phyloP scores from a whole-genome alignment of 1,139 yeast species.

The Ashbya aceris region DNA sequence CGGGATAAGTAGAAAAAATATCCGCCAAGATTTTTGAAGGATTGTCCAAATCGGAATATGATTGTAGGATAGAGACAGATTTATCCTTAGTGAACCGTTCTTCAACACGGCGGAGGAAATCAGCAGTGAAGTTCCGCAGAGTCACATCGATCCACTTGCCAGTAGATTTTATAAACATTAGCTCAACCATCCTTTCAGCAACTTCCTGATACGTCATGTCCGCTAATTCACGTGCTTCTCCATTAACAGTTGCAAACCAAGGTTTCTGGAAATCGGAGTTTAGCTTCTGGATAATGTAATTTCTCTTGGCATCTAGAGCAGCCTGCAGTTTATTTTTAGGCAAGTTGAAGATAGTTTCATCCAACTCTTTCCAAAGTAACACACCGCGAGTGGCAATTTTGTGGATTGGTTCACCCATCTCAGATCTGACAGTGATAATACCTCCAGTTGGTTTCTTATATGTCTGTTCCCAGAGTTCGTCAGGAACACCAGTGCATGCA shows the following conservation, averaged over 20 bases:
- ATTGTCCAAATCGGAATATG: conserved; percentile 52
- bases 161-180: conserved; percentile 75
- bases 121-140: conserved; percentile 80
- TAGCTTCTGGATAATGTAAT: conserved; percentile 72
- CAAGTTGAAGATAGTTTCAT: conserved; percentile 80
- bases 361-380: conserved; percentile 92
- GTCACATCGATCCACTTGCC: conserved; percentile 82
- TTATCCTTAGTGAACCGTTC: conserved; percentile 73
- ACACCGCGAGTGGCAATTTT: conserved; percentile 98
- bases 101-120: conserved; percentile 85
- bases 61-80: conserved; percentile 63
- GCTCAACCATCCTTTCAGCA: conserved; percentile 76
- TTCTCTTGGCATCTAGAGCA: conserved; percentile 74
- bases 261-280: conserved; percentile 96
- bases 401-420: conserved; percentile 99
- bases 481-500: conserved; percentile 82
- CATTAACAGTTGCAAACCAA: conserved; percentile 68
- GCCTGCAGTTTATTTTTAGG: conserved; percentile 86
- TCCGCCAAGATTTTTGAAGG: conserved; percentile 56
- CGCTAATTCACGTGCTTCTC: conserved; percentile 78
- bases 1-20: conserved; percentile 61
- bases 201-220: conserved; percentile 96
- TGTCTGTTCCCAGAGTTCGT: conserved; percentile 83
- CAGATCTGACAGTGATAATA: conserved; percentile 88
- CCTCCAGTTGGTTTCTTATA: conserved; percentile 97